phyloP scores from a whole-genome alignment of 139 green algal species.

The Tetraselmis chui region DNA sequence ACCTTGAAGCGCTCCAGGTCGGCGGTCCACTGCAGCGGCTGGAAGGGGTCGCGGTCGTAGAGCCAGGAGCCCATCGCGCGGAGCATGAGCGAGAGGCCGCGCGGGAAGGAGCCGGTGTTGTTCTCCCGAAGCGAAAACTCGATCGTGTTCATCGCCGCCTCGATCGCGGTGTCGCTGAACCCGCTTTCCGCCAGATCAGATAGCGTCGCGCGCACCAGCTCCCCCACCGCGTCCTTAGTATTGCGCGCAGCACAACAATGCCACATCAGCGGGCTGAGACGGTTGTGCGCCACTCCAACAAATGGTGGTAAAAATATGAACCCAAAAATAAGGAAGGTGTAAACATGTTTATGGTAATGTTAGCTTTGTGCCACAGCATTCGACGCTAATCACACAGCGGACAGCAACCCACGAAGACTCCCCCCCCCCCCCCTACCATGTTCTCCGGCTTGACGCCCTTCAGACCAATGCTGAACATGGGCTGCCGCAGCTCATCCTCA shows the following conservation, averaged over 20 bases:
- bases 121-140: slow-evolving; percentile 98
- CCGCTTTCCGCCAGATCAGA: slow-evolving; percentile 56
- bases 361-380: no score
- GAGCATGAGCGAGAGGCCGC: slow-evolving; percentile 94
- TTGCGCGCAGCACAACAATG: no score
- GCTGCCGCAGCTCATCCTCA: slow-evolving; percentile 88
- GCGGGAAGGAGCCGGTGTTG: slow-evolving; percentile 96
- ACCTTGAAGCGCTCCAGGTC: slow-evolving; percentile 82
- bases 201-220: slow-evolving; percentile 73
- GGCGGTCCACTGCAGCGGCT: slow-evolving; percentile 83
- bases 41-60: slow-evolving; percentile 90
- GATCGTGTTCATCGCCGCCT: slow-evolving; percentile 96
- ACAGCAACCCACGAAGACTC: no score
- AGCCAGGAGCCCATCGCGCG: slow-evolving; percentile 88
- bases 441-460: slow-evolving; percentile 68
- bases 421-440: no score
- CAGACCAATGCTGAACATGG: slow-evolving; percentile 75
- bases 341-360: no score
- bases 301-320: no score
- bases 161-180: slow-evolving; percentile 65
- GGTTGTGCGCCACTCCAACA: no score
- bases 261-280: no score
- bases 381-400: no score
- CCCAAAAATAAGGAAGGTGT: no score
- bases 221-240: slow-evolving; percentile 69